Evolutionary conservation across 345 rosid species (phyloP).

Genomic region (Moringa oleifera): DNA sequence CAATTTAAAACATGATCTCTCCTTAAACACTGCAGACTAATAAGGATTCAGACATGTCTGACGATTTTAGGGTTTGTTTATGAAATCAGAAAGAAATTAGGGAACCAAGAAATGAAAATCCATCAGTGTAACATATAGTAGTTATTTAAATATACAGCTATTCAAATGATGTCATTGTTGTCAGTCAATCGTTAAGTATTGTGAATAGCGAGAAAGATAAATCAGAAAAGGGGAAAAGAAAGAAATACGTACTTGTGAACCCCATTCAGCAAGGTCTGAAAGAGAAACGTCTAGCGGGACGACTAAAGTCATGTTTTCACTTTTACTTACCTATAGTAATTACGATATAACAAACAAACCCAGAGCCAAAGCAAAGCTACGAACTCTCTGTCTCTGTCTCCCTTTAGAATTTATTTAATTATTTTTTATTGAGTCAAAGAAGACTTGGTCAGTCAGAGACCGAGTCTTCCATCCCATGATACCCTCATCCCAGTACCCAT

Average conservation of each 20-base stretch:
- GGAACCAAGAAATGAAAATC: neutral
- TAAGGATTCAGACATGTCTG: too few relatives aligned
- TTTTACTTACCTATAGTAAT: too few relatives aligned
- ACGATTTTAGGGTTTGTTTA: too few relatives aligned
- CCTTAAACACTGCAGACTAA: neutral
- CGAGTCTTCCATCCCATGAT: too few relatives aligned
- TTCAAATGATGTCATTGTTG: too few relatives aligned
- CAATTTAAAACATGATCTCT: neutral
- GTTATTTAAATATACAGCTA: too few relatives aligned
- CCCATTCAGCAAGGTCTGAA: slow-evolving; percentile 71
- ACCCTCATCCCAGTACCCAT: too few relatives aligned
- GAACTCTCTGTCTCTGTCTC: neutral
- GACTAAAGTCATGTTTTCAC: slow-evolving; percentile 70
- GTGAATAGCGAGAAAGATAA: neutral
- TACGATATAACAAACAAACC: neutral
- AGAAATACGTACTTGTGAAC: slow-evolving; percentile 51
- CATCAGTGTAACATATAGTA: neutral
- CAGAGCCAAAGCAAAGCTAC: neutral
- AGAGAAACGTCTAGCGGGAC: slow-evolving; percentile 89
- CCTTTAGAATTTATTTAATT: too few relatives aligned
- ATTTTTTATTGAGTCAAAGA: too few relatives aligned
- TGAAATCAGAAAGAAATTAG: neutral
- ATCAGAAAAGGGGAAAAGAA: neutral
- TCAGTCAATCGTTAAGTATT: too few relatives aligned
- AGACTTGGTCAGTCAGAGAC: too few relatives aligned